Conservation (phyloP, 345 rosid genomes). For the Tarenaya hassleriana region DNA sequence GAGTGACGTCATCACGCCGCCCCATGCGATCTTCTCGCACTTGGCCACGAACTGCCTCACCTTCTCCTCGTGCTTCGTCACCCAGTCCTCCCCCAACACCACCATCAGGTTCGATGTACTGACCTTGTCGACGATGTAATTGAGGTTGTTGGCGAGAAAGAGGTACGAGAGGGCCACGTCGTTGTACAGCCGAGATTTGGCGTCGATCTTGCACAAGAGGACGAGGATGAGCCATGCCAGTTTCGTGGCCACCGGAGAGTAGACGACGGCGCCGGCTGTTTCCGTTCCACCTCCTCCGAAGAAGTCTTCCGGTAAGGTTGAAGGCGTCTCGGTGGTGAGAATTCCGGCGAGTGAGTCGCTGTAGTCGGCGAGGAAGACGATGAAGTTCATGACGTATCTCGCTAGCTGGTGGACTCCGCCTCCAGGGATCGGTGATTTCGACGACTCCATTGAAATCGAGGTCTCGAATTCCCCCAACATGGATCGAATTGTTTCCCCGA, state of each 20-base stretch:
- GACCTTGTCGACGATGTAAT: slow-evolving; percentile 53
- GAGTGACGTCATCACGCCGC: slow-evolving; percentile 34
- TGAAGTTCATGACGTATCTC: slow-evolving; percentile 87
- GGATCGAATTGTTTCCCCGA: slow-evolving; percentile 42
- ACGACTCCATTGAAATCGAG: slow-evolving; percentile 55
- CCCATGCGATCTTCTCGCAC: slow-evolving; percentile 61
- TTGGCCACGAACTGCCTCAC: slow-evolving; percentile 44
- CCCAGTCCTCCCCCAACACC: slow-evolving; percentile 57
- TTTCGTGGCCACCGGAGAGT: slow-evolving; percentile 35
- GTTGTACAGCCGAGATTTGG: slow-evolving; percentile 45
- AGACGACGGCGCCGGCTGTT: slow-evolving; percentile 4
- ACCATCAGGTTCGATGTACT: slow-evolving; percentile 39
- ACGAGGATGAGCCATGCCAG: slow-evolving; percentile 55
- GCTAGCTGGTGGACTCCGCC: slow-evolving; percentile 83
- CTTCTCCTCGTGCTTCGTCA: slow-evolving; percentile 41
- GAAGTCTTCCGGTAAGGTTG: slow-evolving; percentile 44
- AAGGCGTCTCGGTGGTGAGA: slow-evolving; percentile 47
- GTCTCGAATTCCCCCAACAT: slow-evolving; percentile 60
- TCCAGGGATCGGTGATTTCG: slow-evolving; percentile 51
- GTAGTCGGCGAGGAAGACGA: slow-evolving; percentile 67
- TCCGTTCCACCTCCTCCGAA: slow-evolving; percentile 26
- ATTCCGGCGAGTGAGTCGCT: slow-evolving; percentile 45
- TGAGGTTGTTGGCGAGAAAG: slow-evolving; percentile 60
- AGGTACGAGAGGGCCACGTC: slow-evolving; percentile 58
- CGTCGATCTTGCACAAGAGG: slow-evolving; percentile 63